Evolutionary conservation across 768 basidiomycete species (phyloP).

Genomic region (Leccinum longicurvipes): DNA sequence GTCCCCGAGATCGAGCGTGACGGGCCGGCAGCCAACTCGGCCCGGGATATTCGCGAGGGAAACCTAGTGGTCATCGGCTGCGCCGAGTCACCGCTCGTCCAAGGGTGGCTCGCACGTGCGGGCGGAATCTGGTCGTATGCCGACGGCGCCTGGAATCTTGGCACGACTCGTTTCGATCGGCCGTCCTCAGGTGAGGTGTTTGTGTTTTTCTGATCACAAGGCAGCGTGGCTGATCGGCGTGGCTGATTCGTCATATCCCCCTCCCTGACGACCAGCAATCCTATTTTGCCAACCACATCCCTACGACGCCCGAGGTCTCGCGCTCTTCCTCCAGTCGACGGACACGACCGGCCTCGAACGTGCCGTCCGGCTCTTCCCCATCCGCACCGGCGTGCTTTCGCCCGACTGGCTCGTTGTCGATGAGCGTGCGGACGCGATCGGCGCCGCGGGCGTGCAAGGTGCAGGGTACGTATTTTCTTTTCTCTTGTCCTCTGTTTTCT

Average conservation of each 20-base stretch:
- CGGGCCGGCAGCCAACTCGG: background rate
- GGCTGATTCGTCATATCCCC: too few relatives aligned
- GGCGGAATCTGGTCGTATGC: constrained; percentile 19
- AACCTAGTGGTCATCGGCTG: constrained; percentile 62
- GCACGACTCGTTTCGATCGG: constrained; percentile 13
- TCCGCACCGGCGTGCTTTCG: constrained; percentile 72
- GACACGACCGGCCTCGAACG: constrained; percentile 62
- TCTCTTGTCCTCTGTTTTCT: too few relatives aligned
- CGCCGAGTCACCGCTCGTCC: constrained; percentile 33
- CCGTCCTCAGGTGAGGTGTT: constrained; percentile 19
- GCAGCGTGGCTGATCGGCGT: too few relatives aligned
- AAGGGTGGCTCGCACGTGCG: constrained; percentile 28
- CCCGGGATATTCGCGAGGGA: constrained; percentile 29
- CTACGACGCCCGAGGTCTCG: constrained; percentile 27
- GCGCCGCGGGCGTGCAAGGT: constrained; percentile 70
- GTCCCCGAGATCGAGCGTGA: constrained; percentile 21
- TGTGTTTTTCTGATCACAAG: too few relatives aligned
- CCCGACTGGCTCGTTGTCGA: constrained; percentile 78
- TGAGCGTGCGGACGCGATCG: constrained; percentile 48
- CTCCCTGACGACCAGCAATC: too few relatives aligned
- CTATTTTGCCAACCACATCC: constrained; percentile 53
- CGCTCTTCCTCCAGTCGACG: constrained; percentile 60
- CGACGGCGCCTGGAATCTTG: constrained; percentile 17
- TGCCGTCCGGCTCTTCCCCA: constrained; percentile 70
- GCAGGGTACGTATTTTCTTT: constrained; percentile 58